phyloP scores from a whole-genome alignment of 495 filamentous ascomycete genomes.

The Xylaria intraflava region DNA sequence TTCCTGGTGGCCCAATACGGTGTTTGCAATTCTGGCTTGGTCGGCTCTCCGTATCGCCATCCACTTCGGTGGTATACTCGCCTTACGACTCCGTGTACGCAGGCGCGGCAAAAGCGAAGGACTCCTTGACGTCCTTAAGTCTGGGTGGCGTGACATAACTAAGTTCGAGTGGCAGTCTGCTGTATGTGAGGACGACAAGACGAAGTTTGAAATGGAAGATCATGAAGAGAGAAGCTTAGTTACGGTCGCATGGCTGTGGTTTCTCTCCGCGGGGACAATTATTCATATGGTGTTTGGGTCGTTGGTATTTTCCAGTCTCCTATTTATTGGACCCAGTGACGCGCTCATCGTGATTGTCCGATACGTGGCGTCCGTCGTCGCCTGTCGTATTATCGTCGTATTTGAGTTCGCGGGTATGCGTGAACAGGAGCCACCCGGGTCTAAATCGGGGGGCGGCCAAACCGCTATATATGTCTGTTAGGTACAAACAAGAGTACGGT shows the following conservation, averaged over 20 bases:
- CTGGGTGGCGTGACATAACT: no score
- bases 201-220: conserved; percentile 9
- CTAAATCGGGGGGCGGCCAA: neutral
- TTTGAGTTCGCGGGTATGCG: conserved; percentile 16
- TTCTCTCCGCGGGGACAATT: conserved; percentile 10
- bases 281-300: conserved; percentile 25
- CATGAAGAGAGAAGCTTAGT: conserved; percentile 5
- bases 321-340: conserved; percentile 20
- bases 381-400: conserved; percentile 19
- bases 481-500: no score
- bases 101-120: neutral
- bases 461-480: neutral
- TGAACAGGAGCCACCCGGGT: neutral
- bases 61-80: conserved; percentile 13
- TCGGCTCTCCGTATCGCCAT: conserved; percentile 13
- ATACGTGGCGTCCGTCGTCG: conserved; percentile 17
- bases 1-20: conserved; percentile 5
- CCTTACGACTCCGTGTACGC: conserved; percentile 8
- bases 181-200: neutral
- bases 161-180: conserved; percentile 7
- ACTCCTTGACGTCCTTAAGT: no score
- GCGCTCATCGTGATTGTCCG: conserved; percentile 17
- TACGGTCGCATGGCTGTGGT: conserved; percentile 14
- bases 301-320: conserved; percentile 23
- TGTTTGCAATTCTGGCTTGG: conserved; percentile 11